Evolutionary conservation across 306 rosid species (phyloP), one percentile per base, ranked within the genome.

Genomic region (Cyamopsis tetragonoloba): DNA sequence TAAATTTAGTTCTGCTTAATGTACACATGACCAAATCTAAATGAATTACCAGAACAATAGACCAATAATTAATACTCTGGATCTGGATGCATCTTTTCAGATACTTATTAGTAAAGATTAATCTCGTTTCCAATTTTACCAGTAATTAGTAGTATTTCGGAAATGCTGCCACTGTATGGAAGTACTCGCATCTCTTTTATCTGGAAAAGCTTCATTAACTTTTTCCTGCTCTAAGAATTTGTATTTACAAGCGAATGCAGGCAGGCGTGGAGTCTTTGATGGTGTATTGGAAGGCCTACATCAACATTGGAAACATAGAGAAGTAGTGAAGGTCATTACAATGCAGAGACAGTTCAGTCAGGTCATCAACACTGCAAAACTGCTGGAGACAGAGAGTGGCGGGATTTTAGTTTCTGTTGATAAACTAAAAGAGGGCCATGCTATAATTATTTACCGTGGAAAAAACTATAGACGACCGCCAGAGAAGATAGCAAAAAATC

Each of bases 271-370:
- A 24, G 26, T 91, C 28, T 91, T 91, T 60, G 88, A 81, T 74
- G 97, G 97, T 44, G 89, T 91, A 9, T 59, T 88, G 66, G 97
- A 88, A 85, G 89, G 96, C 28, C 54, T 91, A 47, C 87, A 75
- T 75, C 98, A 91, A 71, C 91, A 91, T 13, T 91, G 96, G 98
- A 91, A 91, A 77, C 84, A 85, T 79, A 88, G 88, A 73, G 98
- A 91, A 84, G 80, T 91, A 12, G 96, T 77, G n/a, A 91, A 88
- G 74, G 89, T 91, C 54, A 82, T 91, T 39, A 86, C 95, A 1
- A 91, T 79, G 95, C 98, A 91, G 81, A 88, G 77, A 80, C 49
- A 38, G 44, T 66, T 80, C 43, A 67, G 62, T 18, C 88, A 66
- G 69, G 91, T 88, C 77, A 70, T 80, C 27, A 12, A 77, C 79